Percentiles rank a stretch among this genome's conserved stretches.
phyloP scores from a whole-genome alignment of 495 filamentous ascomycete species.

The Daldinia vernicosa region DNA sequence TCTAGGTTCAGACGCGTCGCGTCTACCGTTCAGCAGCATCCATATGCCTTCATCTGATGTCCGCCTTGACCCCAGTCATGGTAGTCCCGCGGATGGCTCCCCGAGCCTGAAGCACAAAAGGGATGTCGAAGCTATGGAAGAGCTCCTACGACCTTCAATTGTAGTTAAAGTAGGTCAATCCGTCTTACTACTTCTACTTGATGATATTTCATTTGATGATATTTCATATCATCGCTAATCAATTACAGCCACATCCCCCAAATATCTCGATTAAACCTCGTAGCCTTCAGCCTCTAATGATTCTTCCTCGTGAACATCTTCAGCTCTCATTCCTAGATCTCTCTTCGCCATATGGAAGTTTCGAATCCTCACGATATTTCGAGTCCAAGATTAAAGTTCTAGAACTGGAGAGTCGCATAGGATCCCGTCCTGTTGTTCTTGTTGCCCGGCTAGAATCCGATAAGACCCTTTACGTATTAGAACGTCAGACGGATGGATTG shows the following conservation, averaged over 20 bases:
- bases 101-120: conserved; percentile 45
- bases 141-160: conserved; percentile 58
- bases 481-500: conserved; percentile 70
- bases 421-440: conserved; percentile 65
- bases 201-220: background rate
- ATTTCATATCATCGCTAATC: conserved; percentile 16
- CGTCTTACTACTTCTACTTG: background rate
- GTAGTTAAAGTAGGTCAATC: conserved; percentile 54
- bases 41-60: conserved; percentile 47
- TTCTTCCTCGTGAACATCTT: conserved; percentile 67
- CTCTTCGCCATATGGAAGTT: conserved; percentile 57
- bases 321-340: conserved; percentile 70
- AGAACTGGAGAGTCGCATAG: conserved; percentile 64
- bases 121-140: conserved; percentile 51
- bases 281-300: conserved; percentile 66
- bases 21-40: conserved; percentile 45
- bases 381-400: conserved; percentile 69
- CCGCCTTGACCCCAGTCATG: conserved; percentile 30
- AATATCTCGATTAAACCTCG: conserved; percentile 66
- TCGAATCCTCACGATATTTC: conserved; percentile 64
- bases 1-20: conserved; percentile 51
- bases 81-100: conserved; percentile 4
- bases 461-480: conserved; percentile 72
- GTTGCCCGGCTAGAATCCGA: conserved; percentile 69
- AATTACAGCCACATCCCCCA: conserved; percentile 64